A percentile compares a stretch with the other conserved stretches of the same genome.
Evolutionary conservation across 1,284 basidiomycete species (phyloP).

Genomic region (Farysia itapuensis): DNA sequence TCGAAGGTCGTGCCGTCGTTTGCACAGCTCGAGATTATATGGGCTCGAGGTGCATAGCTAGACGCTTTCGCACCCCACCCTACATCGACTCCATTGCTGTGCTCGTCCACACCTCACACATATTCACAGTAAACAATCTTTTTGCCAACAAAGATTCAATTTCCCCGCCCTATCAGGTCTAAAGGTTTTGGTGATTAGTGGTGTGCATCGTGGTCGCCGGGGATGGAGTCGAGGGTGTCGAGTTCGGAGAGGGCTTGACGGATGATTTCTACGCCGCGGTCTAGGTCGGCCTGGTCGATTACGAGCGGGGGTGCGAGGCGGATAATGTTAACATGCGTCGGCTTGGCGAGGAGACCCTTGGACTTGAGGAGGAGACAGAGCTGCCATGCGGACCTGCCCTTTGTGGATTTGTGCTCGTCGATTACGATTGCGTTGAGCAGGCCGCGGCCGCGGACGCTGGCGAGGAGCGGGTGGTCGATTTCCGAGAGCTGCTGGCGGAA

Average conservation of each 20-base stretch:
- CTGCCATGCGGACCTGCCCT: constrained; percentile 87
- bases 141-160: too few relatives aligned
- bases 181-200: too few relatives aligned
- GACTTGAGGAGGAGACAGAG: constrained; percentile 89
- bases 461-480: constrained; percentile 66
- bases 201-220: constrained; percentile 39
- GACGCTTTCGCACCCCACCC: too few relatives aligned
- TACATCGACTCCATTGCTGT: too few relatives aligned
- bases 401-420: constrained; percentile 76
- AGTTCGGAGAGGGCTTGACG: constrained; percentile 76
- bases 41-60: too few relatives aligned
- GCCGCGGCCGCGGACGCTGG: constrained; percentile 78
- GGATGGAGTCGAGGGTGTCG: constrained; percentile 64
- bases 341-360: constrained; percentile 87
- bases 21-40: too few relatives aligned
- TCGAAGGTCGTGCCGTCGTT: too few relatives aligned
- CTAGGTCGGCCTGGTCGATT: constrained; percentile 80
- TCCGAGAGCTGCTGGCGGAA: constrained; percentile 64
- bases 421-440: constrained; percentile 93
- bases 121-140: too few relatives aligned
- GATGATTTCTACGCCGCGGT: constrained; percentile 76
- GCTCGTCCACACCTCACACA: too few relatives aligned
- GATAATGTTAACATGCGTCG: constrained; percentile 94
- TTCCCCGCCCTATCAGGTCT: too few relatives aligned
- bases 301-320: constrained; percentile 94